phyloP scores from a whole-genome alignment of 768 basidiomycete species.

The Tulasnella sp. region DNA sequence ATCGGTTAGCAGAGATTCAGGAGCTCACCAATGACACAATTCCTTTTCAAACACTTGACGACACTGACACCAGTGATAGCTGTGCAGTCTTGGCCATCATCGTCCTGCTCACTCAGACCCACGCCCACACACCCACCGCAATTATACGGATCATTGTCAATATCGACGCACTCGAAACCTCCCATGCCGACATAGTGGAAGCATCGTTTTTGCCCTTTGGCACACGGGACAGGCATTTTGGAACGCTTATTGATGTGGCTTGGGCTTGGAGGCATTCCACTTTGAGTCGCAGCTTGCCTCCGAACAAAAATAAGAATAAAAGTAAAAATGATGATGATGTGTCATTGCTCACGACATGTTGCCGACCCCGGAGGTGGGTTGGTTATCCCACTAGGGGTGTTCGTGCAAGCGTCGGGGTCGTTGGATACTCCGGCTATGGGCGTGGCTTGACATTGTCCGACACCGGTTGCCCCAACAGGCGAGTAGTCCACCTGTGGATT shows the following conservation, averaged over 20 bases:
- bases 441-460: background rate
- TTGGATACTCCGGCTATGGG: conserved; percentile 4
- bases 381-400: background rate
- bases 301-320: too few species aligned
- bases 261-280: background rate
- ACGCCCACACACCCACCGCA: conserved; percentile 10
- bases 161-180: conserved; percentile 5
- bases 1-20: too few species aligned
- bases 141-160: background rate
- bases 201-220: background rate
- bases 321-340: too few species aligned
- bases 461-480: background rate
- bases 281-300: background rate
- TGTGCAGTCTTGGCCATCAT: conserved; percentile 35
- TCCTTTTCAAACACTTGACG: conserved; percentile 30
- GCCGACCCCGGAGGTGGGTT: background rate
- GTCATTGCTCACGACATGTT: background rate
- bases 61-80: conserved; percentile 34
- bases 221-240: background rate
- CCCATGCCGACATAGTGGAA: background rate
- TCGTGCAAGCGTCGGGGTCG: background rate
- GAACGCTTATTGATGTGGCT: background rate
- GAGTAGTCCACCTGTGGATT: background rate
- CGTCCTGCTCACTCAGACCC: background rate
- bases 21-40: conserved; percentile 34